Base-by-base conservation (phyloP, 345 rosid genomes). In the Acer saccharum region DNA sequence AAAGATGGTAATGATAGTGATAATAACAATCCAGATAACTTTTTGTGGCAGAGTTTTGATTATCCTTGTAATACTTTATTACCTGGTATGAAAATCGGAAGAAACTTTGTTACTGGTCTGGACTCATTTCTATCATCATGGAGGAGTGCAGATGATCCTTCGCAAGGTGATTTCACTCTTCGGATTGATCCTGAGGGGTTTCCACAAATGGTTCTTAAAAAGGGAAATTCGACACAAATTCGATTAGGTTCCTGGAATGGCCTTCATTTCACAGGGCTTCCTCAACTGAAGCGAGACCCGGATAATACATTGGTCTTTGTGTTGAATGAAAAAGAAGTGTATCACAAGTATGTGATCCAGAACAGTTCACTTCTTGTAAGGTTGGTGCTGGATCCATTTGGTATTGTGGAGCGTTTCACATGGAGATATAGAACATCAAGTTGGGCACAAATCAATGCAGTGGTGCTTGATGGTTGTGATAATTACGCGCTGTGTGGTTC, bases 11-110 rank as follows among this genome's bases (percentile, higher is more conserved):
- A 43, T 7, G 46, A 43, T 9, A 9, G 1, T 43, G 11, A 43
- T 9, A 9, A 43, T 4, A 41, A 46, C 2, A 65, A 27, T 44
- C 23, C 43, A 6, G 71, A 62, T 11, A 43, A 57, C 18, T 75
- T 16, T 39, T n/a, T 88, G 27, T 91, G 93, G 95, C 91, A 91
- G 80, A 89, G 92, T 71, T 91, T 88, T 63, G 91, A 91, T 78
- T 68, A 86, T 54, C 88, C 86, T 0, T 58, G 83, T 2, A 83
- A 29, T 29, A 85, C 86, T 2, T 25, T 89, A 27, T 77, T 89
- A 43, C 83, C 91, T 1, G 89, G 83, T 13, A 87, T 87, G 89
- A 85, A 85, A 74, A 13, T 89, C 2, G 95, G 95, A 17, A 77
- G 81, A 82, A 78, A 89, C 66, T 71, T 81, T 16, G 57, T 65